phyloP scores from a whole-genome alignment of 441 rosid species.

The Erodium moschatum region DNA sequence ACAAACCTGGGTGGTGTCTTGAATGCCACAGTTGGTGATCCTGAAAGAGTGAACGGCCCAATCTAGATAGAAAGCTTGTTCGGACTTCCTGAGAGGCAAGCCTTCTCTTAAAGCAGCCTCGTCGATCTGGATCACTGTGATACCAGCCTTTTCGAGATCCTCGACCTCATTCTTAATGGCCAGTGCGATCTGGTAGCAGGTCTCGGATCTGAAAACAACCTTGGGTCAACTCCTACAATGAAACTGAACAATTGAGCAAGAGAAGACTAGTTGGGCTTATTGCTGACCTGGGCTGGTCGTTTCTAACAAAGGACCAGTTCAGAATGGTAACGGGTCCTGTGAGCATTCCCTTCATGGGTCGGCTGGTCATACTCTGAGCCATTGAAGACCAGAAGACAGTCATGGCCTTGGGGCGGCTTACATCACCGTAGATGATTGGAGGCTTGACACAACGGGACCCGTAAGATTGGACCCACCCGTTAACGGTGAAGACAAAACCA shows the following conservation, averaged over 20 bases:
- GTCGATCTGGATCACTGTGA: constrained; percentile 84
- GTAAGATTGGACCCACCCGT: constrained; percentile 96
- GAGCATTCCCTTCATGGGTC: constrained; percentile 99
- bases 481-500: constrained; percentile 12
- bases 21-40: constrained; percentile 76
- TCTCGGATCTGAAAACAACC: constrained; percentile 51
- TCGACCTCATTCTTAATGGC: constrained; percentile 95
- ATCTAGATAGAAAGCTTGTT: constrained; percentile 85
- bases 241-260: neutral
- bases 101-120: constrained; percentile 95
- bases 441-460: constrained; percentile 98
- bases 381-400: constrained; percentile 90
- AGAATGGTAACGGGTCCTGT: constrained; percentile 96
- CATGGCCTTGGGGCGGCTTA: constrained; percentile 96
- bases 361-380: constrained; percentile 87
- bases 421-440: constrained; percentile 92
- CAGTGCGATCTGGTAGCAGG: constrained; percentile 25
- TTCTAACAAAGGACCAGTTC: constrained; percentile 93
- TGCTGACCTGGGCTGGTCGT: constrained; percentile 85
- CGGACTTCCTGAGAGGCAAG: constrained; percentile 85
- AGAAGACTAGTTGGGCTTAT: neutral
- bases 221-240: neutral
- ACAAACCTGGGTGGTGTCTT: constrained; percentile 75
- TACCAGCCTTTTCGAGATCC: constrained; percentile 86
- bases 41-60: constrained; percentile 99